Percentiles rank a stretch among this genome's conserved stretches.
Evolutionary conservation across 805 yeast species (phyloP).

Genomic region (Candida alai): DNA sequence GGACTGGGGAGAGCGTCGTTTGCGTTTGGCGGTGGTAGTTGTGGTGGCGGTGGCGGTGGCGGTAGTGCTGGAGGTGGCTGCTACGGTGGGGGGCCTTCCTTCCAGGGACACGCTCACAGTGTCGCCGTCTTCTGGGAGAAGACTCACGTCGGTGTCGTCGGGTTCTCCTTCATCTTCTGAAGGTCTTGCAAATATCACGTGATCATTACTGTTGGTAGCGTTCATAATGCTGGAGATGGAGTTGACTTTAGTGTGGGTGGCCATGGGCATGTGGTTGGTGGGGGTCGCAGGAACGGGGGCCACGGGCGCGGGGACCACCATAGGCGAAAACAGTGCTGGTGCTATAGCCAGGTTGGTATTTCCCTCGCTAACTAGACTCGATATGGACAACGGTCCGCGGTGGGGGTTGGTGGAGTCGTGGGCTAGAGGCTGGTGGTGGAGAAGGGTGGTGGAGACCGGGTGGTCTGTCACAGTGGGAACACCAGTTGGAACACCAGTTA

Average conservation of each 20-base stretch:
- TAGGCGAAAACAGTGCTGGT: neutral
- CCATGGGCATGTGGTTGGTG: neutral
- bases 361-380: constrained; percentile 8
- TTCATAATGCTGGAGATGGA: constrained; percentile 5
- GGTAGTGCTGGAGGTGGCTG: neutral
- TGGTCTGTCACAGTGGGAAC: too few species aligned
- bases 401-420: constrained; percentile 3
- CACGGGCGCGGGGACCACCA: neutral
- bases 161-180: constrained; percentile 12
- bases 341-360: too few species aligned
- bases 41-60: constrained; percentile 4
- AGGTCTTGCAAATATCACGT: too few species aligned
- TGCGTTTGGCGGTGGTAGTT: neutral
- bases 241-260: too few species aligned
- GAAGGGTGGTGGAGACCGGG: too few species aligned
- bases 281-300: neutral
- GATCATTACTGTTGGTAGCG: constrained; percentile 4
- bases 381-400: constrained; percentile 13
- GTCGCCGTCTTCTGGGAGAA: constrained; percentile 13
- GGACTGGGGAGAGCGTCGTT: constrained; percentile 1
- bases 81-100: too few species aligned
- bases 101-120: too few species aligned
- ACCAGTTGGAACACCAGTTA: too few species aligned
- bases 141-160: constrained; percentile 13
- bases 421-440: constrained; percentile 1